Evolutionary conservation across 2,329 filamentous ascomycete species (phyloP).

Genomic region (Talaromyces sp.): DNA sequence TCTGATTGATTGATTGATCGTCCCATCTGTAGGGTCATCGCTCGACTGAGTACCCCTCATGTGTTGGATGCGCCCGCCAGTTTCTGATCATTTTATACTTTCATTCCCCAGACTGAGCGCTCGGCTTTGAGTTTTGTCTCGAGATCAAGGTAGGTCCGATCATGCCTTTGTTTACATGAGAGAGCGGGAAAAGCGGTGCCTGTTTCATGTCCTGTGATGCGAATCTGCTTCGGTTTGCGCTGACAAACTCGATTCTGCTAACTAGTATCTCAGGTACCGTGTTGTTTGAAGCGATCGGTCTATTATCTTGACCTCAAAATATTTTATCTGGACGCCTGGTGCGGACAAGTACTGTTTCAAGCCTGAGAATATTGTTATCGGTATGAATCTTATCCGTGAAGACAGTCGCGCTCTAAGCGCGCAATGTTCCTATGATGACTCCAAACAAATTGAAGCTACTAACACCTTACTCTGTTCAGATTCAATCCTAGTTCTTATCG

Average conservation of each 20-base stretch:
- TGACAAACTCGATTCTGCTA: neutral
- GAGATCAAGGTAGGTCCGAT: neutral
- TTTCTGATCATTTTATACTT: neutral
- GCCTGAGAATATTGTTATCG: neutral
- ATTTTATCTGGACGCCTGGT: neutral
- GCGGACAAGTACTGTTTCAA: neutral
- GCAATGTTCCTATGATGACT: neutral
- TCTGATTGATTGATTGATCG: neutral
- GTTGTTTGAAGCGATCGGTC: neutral
- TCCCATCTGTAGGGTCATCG: neutral
- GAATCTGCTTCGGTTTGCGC: neutral
- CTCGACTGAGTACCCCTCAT: neutral
- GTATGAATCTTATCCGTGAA: neutral
- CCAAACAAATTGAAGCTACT: neutral
- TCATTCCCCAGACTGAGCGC: neutral
- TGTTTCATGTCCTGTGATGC: neutral
- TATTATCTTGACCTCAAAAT: neutral
- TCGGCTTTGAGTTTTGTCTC: neutral
- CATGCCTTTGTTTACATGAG: neutral
- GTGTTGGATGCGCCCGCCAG: conserved; percentile 27
- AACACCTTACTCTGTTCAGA: neutral
- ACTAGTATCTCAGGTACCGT: neutral
- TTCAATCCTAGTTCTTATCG: neutral
- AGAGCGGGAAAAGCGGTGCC: conserved; percentile 23
- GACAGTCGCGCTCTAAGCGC: neutral